Conservation (phyloP, 495 filamentous ascomycete species). For the Neurospora intermedia region DNA sequence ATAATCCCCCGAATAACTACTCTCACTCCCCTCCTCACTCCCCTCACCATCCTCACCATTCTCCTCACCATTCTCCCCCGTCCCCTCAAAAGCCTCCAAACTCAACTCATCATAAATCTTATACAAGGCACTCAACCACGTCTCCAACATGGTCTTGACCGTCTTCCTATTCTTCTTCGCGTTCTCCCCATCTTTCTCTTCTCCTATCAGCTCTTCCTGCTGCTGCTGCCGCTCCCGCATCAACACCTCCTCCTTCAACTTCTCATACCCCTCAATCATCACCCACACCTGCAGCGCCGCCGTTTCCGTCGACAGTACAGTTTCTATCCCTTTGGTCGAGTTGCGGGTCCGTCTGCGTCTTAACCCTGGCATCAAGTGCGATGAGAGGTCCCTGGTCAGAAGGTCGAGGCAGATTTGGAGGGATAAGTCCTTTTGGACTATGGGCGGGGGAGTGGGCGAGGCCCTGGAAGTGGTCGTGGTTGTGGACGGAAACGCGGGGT, state of each 20-base stretch:
- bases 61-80: too few species aligned
- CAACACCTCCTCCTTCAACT: constrained; percentile 26
- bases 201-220: too few species aligned
- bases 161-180: not conserved
- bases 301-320: constrained; percentile 23
- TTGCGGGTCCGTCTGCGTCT: not conserved
- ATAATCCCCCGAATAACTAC: constrained; percentile 10
- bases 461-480: not conserved
- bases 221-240: constrained; percentile 3
- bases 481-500: not conserved
- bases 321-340: not conserved
- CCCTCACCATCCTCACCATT: too few species aligned
- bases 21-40: not conserved
- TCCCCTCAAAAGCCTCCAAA: not conserved
- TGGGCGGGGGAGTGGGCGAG: not conserved
- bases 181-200: not conserved
- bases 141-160: constrained; percentile 28
- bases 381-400: constrained; percentile 31
- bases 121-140: constrained; percentile 35
- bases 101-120: constrained; percentile 24
- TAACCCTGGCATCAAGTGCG: constrained; percentile 9
- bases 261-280: constrained; percentile 42
- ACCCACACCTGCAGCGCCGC: constrained; percentile 46
- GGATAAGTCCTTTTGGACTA: not conserved
- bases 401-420: constrained; percentile 34